Evolutionary conservation across 75 land plant species (phyloP).

Genomic region (Adiantum capillusveneris): DNA sequence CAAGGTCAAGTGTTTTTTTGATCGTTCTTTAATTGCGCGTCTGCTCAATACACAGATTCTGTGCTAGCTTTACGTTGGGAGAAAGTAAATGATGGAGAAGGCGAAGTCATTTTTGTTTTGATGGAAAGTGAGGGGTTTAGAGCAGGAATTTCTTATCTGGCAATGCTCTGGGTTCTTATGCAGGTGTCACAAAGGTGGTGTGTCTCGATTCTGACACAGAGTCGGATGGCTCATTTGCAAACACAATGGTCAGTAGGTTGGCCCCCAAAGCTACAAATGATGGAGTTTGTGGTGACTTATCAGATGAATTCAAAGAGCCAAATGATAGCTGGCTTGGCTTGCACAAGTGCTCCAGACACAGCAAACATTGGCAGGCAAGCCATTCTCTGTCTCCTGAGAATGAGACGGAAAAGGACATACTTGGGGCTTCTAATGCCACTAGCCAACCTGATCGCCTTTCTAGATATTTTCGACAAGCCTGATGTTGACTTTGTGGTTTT

Average conservation of each 20-base stretch:
- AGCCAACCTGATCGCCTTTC: too few species aligned
- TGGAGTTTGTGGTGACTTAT: not conserved
- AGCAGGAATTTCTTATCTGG: too few species aligned
- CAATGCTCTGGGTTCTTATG: not conserved
- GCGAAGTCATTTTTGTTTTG: too few species aligned
- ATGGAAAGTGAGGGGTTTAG: too few species aligned
- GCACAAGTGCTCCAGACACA: not conserved
- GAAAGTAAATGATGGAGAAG: too few species aligned
- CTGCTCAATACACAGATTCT: too few species aligned
- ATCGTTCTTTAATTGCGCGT: too few species aligned
- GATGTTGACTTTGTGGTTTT: too few species aligned
- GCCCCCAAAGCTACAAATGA: not conserved
- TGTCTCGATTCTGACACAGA: constrained; percentile 5
- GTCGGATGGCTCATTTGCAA: not conserved
- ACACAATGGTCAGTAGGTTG: not conserved
- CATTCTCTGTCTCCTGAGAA: not conserved
- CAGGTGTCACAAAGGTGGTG: not conserved
- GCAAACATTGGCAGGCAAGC: not conserved
- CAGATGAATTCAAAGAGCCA: not conserved
- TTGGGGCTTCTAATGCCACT: not conserved
- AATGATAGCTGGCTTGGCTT: not conserved
- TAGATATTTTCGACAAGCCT: too few species aligned
- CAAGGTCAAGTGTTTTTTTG: not conserved
- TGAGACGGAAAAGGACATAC: not conserved
- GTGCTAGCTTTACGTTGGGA: too few species aligned